A percentile compares a stretch with the other conserved stretches of the same genome.
These are phyloP conservation scores for Brassica hybrid DNA, from an alignment of 441 rosid genomes.

Conservation along the genomic window DNA sequence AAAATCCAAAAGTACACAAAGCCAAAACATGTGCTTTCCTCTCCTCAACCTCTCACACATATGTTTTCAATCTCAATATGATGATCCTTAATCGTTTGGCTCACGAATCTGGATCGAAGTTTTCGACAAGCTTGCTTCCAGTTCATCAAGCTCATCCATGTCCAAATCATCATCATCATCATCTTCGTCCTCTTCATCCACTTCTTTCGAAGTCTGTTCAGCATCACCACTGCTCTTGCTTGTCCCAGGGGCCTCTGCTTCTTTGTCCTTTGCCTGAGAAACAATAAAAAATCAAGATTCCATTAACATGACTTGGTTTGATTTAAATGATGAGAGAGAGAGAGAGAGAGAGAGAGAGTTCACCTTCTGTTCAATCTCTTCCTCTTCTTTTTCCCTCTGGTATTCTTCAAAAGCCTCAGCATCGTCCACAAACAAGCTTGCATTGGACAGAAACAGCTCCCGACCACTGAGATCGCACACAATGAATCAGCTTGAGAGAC, in stretches of 20 bases:
- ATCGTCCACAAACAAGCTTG: constrained; percentile 97
- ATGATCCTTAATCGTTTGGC: constrained; percentile 43
- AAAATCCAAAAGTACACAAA: constrained; percentile 37
- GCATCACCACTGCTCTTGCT: constrained; percentile 40
- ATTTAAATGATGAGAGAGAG: no score
- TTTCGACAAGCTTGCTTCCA: constrained; percentile 88
- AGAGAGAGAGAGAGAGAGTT: not conserved
- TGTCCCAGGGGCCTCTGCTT: constrained; percentile 58
- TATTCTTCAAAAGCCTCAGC: constrained; percentile 57
- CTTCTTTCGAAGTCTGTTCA: constrained; percentile 20
- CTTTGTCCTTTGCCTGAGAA: not conserved
- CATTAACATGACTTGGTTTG: not conserved
- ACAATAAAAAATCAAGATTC: not conserved
- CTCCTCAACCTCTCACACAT: not conserved
- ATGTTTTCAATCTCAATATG: constrained; percentile 5
- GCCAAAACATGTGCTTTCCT: no score
- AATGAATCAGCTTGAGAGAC: constrained; percentile 11
- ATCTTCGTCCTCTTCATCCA: constrained; percentile 2
- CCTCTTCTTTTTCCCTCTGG: constrained; percentile 73
- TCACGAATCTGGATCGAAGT: constrained; percentile 52
- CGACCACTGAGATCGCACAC: constrained; percentile 85
- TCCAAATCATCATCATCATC: constrained; percentile 79
- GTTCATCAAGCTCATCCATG: constrained; percentile 87
- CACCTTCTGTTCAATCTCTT: constrained; percentile 28
- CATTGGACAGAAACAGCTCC: constrained; percentile 85